Percentiles rank a stretch among this genome's conserved stretches.
These are phyloP conservation scores for Williopsis jadinii DNA, from an alignment of 1,139 yeast genomes.

Conservation along the genomic window DNA sequence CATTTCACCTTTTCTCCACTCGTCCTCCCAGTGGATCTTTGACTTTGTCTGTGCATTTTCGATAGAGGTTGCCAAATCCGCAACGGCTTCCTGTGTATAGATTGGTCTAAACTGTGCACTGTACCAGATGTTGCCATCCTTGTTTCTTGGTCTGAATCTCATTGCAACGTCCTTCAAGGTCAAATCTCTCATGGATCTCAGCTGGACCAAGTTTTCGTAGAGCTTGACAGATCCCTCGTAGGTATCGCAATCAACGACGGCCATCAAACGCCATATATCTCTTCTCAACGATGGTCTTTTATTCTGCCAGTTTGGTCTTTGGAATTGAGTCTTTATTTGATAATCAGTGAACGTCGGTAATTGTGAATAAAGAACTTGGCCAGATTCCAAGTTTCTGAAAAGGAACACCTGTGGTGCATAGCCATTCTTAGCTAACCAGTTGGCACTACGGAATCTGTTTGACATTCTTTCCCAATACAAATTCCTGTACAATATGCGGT, in stretches of 20 bases:
- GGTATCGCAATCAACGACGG: slow-evolving; percentile 64
- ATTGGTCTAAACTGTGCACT: slow-evolving; percentile 87
- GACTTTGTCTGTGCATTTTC: slow-evolving; percentile 51
- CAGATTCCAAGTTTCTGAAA: slow-evolving; percentile 79
- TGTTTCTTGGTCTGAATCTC: slow-evolving; percentile 62
- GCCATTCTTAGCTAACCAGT: slow-evolving; percentile 42
- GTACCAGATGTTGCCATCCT: slow-evolving; percentile 78
- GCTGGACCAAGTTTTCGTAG: slow-evolving; percentile 65
- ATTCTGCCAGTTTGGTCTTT: slow-evolving; percentile 85
- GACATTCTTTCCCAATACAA: slow-evolving; percentile 12
- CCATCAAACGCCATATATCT: slow-evolving; percentile 89
- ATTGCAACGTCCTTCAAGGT: slow-evolving; percentile 53
- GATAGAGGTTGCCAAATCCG: slow-evolving; percentile 70
- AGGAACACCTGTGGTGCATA: slow-evolving; percentile 79
- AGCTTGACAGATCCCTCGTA: slow-evolving; percentile 69
- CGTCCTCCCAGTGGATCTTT: slow-evolving; percentile 69
- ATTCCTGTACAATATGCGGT: no score
- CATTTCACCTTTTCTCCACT: slow-evolving; percentile 80
- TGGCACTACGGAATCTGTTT: slow-evolving; percentile 31
- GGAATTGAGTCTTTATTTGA: slow-evolving; percentile 67
- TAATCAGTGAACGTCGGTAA: slow-evolving; percentile 57
- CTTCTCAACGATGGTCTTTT: slow-evolving; percentile 67
- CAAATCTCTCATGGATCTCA: slow-evolving; percentile 68
- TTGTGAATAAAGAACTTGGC: slow-evolving; percentile 87
- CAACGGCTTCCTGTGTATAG: slow-evolving; percentile 85